Conservation (phyloP, 805 yeast genomes). For the Spathaspora girioi region DNA sequence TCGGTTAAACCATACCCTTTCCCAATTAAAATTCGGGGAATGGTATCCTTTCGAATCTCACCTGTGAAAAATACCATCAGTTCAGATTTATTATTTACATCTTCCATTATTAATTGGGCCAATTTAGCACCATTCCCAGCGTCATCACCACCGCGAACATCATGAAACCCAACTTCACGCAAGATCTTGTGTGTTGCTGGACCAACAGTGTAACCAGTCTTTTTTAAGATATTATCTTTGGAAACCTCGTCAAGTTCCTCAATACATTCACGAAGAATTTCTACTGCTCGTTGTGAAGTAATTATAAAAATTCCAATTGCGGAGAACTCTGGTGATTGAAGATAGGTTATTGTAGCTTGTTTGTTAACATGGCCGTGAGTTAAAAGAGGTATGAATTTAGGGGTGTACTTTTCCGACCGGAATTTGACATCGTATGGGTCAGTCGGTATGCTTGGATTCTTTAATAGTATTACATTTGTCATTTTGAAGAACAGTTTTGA, state of each 20-base stretch:
- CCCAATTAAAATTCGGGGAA: conserved; percentile 56
- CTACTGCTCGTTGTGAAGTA: conserved; percentile 91
- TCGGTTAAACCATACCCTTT: conserved; percentile 51
- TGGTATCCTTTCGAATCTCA: conserved; percentile 73
- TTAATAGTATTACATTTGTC: conserved; percentile 49
- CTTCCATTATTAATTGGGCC: conserved; percentile 55
- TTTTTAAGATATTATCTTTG: conserved; percentile 31
- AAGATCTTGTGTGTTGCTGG: conserved; percentile 76
- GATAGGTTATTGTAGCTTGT: conserved; percentile 37
- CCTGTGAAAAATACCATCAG: conserved; percentile 76
- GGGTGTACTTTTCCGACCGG: conserved; percentile 27
- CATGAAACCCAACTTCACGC: conserved; percentile 56
- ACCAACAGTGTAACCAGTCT: conserved; percentile 82
- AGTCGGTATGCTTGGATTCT: conserved; percentile 64
- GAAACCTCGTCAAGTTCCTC: conserved; percentile 9
- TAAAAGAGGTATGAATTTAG: conserved; percentile 70
- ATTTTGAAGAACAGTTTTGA: background rate
- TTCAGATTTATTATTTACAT: conserved; percentile 8
- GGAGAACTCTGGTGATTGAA: conserved; percentile 41
- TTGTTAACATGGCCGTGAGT: conserved; percentile 58
- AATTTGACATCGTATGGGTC: conserved; percentile 62
- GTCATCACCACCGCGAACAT: conserved; percentile 65
- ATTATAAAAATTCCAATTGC: conserved; percentile 57
- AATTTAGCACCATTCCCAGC: conserved; percentile 81
- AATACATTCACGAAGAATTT: conserved; percentile 55